These are phyloP conservation scores for Skeletonema grethae DNA, from an alignment of 108 stramenopile species.

Conservation along the genomic window DNA sequence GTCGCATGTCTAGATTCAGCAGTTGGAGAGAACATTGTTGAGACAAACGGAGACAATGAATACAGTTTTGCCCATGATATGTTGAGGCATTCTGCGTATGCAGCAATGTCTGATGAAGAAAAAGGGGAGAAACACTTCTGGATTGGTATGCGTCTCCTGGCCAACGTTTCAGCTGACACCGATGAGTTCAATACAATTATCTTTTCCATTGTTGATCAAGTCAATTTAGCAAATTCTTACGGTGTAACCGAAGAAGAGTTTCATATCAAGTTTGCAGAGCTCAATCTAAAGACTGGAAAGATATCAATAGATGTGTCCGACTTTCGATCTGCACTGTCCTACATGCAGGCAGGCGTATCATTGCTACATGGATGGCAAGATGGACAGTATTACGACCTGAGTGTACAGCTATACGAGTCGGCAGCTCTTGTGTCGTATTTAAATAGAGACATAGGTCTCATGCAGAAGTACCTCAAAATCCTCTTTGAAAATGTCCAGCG, in stretches of 20 bases:
- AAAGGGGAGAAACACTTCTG: slow-evolving; percentile 7
- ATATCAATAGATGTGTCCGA: background rate
- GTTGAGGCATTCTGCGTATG: slow-evolving; percentile 12
- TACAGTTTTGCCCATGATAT: slow-evolving; percentile 27
- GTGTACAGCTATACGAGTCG: slow-evolving; percentile 8
- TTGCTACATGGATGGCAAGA: slow-evolving; percentile 7
- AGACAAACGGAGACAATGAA: background rate
- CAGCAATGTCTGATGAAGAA: slow-evolving; percentile 2
- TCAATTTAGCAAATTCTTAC: slow-evolving; percentile 9
- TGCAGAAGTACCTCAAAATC: background rate
- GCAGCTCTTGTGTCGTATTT: slow-evolving; percentile 9
- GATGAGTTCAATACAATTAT: background rate
- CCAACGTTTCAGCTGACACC: background rate
- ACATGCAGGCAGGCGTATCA: slow-evolving; percentile 12
- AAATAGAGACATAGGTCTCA: background rate
- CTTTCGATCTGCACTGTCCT: slow-evolving; percentile 12
- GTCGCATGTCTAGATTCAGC: background rate
- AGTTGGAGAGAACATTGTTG: slow-evolving; percentile 8
- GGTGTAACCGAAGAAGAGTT: background rate
- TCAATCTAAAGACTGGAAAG: slow-evolving; percentile 18
- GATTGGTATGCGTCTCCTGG: slow-evolving; percentile 6
- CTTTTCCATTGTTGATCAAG: slow-evolving; percentile 23
- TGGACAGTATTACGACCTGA: slow-evolving; percentile 12
- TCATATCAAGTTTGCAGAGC: background rate
- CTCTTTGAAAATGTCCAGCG: slow-evolving; percentile 6